Evolutionary conservation across 768 basidiomycete species (phyloP), one percentile per base, ranked within the genome.

Genomic region (Lyophyllum decastes): DNA sequence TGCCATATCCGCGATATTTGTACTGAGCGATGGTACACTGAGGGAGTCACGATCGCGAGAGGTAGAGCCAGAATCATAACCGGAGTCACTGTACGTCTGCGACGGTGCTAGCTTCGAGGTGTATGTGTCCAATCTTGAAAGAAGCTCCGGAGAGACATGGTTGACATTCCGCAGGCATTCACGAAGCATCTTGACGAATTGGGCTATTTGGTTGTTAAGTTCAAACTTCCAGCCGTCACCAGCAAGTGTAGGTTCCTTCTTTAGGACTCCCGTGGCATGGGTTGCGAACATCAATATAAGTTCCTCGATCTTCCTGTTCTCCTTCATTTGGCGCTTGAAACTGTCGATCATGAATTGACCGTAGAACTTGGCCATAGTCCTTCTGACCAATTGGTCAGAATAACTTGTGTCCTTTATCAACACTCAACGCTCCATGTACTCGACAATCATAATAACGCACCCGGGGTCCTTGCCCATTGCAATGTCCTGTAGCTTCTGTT

Each of bases 261-360:
- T 90, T 58, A 98, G 81, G 9, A 92, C 85, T 25, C 84, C 82
- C 2, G 92, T 94, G 2, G 96, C 92, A 52, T 94, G 88, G 1
- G 95, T 92, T 11, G 95, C 95, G 66, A 98, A 98, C 82, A 92
- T 91, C 51, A 99, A 80, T 58, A 99, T 96, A 54, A 99, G 88
- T 61, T 98, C 95, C 74, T 99, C 97, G 38, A 98, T 92, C 76
- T 96, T 97, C 46, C 97, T 84, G 70, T 93, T 95, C 71, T 98
- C 95, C 73, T 94, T 93, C 86, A 98, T 90, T 65, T 95, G 91
- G 34, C 85, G 82, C 56, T 90, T 87, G 78, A 97, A 96, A 38
- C 79, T 81, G 25, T 93, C 90, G 57, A 91, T 87, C 71, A 88
- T 86, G 71, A 92, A 93, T 60, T 94, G 92, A 12, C 89, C 89